phyloP scores from a whole-genome alignment of 148 eudicot species.

The Rhododendron williamsianum region DNA sequence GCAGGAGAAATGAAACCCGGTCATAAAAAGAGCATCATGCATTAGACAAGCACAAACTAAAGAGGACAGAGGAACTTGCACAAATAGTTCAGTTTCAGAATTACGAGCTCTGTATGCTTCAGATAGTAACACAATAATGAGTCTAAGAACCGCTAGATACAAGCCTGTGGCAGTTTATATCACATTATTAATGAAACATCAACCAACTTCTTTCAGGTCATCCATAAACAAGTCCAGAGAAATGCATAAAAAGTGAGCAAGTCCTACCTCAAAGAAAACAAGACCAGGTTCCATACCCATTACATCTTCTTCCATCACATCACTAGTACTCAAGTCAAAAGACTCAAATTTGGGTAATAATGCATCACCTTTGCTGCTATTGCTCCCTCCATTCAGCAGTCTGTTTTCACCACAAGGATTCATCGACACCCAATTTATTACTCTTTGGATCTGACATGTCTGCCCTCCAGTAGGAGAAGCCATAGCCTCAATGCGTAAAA shows the following conservation, averaged over 20 bases:
- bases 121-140: neutral
- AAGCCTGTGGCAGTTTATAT: neutral
- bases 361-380: conserved; percentile 23
- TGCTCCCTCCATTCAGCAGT: conserved; percentile 22
- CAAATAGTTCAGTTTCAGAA: neutral
- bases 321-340: conserved; percentile 69
- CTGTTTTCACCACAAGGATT: conserved; percentile 79
- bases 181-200: neutral
- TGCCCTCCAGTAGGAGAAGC: conserved; percentile 37
- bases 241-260: conserved; percentile 3
- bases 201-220: neutral
- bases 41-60: neutral
- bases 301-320: conserved; percentile 94
- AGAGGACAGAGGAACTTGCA: neutral
- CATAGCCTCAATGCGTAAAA: conserved; percentile 53
- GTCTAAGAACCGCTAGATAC: neutral
- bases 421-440: conserved; percentile 77
- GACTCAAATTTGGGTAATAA: conserved; percentile 83
- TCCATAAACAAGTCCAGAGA: neutral
- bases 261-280: conserved; percentile 87
- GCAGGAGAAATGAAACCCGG: neutral
- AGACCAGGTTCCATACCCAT: conserved; percentile 95
- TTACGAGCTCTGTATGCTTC: neutral
- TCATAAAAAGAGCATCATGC: neutral
- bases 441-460: conserved; percentile 51